Base-by-base conservation (phyloP, 257 asterid genomes). In the Handroanthus guayacan region DNA sequence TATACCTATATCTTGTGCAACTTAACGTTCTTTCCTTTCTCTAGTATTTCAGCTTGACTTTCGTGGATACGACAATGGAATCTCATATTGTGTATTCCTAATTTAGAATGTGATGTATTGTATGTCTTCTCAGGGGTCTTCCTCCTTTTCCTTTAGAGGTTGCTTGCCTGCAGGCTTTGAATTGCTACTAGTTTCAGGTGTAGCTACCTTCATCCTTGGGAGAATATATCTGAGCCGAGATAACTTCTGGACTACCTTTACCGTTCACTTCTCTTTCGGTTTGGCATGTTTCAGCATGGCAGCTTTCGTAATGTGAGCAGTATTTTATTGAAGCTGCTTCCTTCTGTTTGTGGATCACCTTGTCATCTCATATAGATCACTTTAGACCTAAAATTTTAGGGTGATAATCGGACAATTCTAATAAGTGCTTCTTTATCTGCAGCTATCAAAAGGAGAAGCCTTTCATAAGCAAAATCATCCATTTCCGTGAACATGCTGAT, bases 91-190 rank as follows among this genome's bases (percentile, higher is more conserved):
- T 25, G 2, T 78, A 36, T 64, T 34, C 66, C 36, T 31, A 37
- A 16, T 51, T 37, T 14, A 14, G 17, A 18, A 36, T 63, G 62
- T 18, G 62, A 74, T 72, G 10, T 34, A 37, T 68, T 50, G 52
- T 58, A 10, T n/a, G 47, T 58, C 65, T 75, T 37, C 61, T 75
- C 31, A 16, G 90, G 93, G 97, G 98, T 82, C 97, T 5, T 84
- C 86, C 34, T 81, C 88, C 11, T 92, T 95, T 86, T 88, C 99
- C 77, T 95, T 95, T 64, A 75, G 74, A 58, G 78, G 74, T 67
- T 95, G 99, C 86, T 82, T 92, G 86, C 98, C 99, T 39, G 84
- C 85, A 5, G 98, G 98, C 70, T 89, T 85, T 76, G 80, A 83
- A n/a, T 72, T 86, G 69, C 78, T 95, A 62, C 78, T 89, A 60